phyloP scores from a whole-genome alignment of 2,329 filamentous ascomycete genomes.

The Tolypocladium nubicola region DNA sequence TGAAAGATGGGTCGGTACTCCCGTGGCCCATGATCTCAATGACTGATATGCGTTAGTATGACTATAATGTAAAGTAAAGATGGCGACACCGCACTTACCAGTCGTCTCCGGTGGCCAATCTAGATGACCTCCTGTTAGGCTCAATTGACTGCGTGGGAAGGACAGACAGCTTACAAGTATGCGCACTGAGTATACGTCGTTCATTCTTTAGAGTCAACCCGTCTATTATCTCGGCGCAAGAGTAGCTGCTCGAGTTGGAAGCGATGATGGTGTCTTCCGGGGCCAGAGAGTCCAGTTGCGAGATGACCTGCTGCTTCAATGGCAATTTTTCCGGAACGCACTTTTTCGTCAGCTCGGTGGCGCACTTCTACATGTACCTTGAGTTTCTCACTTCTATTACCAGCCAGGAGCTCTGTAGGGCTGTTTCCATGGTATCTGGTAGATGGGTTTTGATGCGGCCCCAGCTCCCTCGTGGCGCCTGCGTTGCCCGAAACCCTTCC shows the following conservation, averaged over 20 bases:
- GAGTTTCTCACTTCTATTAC: conserved; percentile 14
- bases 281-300: conserved; percentile 25
- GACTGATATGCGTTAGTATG: background rate
- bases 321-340: conserved; percentile 31
- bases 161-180: conserved; percentile 24
- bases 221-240: conserved; percentile 29
- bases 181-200: conserved; percentile 28
- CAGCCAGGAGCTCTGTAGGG: conserved; percentile 13
- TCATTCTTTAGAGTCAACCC: conserved; percentile 20
- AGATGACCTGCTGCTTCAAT: conserved; percentile 28
- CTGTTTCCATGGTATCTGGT: conserved; percentile 6
- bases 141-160: background rate
- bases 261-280: conserved; percentile 26
- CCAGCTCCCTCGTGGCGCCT: conserved; percentile 1
- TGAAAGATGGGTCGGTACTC: conserved; percentile 9
- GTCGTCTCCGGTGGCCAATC: conserved; percentile 22
- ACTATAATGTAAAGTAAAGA: rapidly evolving
- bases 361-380: background rate
- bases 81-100: conserved; percentile 4
- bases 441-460: conserved; percentile 12
- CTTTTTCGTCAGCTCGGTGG: conserved; percentile 11
- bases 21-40: conserved; percentile 22
- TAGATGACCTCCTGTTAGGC: background rate
- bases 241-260: conserved; percentile 36
- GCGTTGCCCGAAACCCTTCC: conserved; percentile 9